Percentiles rank a stretch among this genome's conserved stretches.
These are phyloP conservation scores for Crithidia thermophila DNA, from an alignment of 208 protist species.

Conservation along the genomic window DNA sequence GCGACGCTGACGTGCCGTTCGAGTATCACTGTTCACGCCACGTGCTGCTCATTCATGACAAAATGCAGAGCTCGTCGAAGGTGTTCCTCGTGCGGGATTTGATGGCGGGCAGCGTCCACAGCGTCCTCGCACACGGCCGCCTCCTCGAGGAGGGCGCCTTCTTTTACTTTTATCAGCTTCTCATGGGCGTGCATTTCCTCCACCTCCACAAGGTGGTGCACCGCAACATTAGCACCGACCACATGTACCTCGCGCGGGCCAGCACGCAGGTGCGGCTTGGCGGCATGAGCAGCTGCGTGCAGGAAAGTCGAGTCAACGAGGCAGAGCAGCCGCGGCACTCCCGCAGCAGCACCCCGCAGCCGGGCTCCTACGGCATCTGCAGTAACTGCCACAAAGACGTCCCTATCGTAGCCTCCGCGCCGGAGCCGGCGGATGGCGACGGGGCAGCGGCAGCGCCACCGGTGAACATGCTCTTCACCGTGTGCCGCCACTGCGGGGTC, in stretches of 20 bases:
- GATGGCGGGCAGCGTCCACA: constrained; percentile 64
- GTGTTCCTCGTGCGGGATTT: constrained; percentile 35
- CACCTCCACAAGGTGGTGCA: constrained; percentile 43
- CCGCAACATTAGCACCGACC: constrained; percentile 41
- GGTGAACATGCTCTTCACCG: constrained; percentile 43
- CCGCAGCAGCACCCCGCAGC: constrained; percentile 29
- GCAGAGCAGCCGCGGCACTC: constrained; percentile 12
- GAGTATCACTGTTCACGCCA: constrained; percentile 27
- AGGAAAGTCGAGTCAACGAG: constrained; percentile 7
- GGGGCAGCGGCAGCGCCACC: constrained; percentile 6
- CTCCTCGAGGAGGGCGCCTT: constrained; percentile 68
- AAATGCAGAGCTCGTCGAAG: constrained; percentile 40
- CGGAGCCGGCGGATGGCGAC: not conserved
- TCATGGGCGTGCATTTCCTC: constrained; percentile 80
- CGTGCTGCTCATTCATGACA: constrained; percentile 38
- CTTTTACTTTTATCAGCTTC: constrained; percentile 88
- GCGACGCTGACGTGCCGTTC: constrained; percentile 26
- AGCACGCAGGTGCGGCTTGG: constrained; percentile 77
- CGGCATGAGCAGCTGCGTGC: constrained; percentile 75
- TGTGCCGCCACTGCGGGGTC: constrained; percentile 46
- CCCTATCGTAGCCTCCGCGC: constrained; percentile 24
- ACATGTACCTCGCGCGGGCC: constrained; percentile 75
- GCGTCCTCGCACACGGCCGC: constrained; percentile 44
- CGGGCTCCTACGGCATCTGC: constrained; percentile 37
- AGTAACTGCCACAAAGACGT: constrained; percentile 34